Evolutionary conservation across 2,329 filamentous ascomycete species (phyloP).

Genomic region (Penicillium italicum): DNA sequence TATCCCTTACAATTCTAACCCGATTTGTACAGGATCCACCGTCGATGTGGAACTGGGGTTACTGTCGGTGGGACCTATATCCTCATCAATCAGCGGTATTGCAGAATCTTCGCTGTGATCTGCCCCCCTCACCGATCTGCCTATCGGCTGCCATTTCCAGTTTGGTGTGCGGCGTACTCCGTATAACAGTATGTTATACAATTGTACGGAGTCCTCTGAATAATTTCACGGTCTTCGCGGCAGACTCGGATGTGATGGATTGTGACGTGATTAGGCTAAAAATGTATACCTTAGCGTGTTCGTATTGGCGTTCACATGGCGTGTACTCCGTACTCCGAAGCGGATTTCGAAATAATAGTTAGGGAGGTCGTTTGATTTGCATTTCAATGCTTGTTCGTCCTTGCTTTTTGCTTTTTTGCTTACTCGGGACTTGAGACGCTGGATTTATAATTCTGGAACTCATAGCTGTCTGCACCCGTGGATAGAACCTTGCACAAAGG

Average conservation of each 20-base stretch:
- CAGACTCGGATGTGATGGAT: slow-evolving; percentile 1
- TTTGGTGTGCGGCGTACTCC: not conserved
- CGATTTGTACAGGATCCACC: too few species aligned
- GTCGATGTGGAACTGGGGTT: too few species aligned
- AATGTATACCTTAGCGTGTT: not conserved
- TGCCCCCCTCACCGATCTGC: not conserved
- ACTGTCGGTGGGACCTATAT: too few species aligned
- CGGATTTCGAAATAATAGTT: not conserved
- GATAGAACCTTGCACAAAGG: not conserved
- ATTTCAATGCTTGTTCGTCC: not conserved
- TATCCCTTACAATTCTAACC: too few species aligned
- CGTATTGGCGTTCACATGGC: not conserved
- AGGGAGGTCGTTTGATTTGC: not conserved
- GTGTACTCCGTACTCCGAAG: too few species aligned
- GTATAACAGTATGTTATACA: not conserved
- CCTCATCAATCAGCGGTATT: too few species aligned
- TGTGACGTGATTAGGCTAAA: not conserved
- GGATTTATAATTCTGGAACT: not conserved
- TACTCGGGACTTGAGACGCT: not conserved
- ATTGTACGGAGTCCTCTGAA: not conserved
- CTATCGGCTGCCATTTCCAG: slow-evolving; percentile 4
- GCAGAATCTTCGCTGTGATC: slow-evolving; percentile 1
- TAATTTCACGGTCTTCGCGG: not conserved
- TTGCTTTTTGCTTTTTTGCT: not conserved
- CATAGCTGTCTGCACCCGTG: not conserved